Evolutionary conservation across 2,329 filamentous ascomycete species (phyloP), one percentile per base, ranked within the genome.

Genomic region (Neobulgaria alba): DNA sequence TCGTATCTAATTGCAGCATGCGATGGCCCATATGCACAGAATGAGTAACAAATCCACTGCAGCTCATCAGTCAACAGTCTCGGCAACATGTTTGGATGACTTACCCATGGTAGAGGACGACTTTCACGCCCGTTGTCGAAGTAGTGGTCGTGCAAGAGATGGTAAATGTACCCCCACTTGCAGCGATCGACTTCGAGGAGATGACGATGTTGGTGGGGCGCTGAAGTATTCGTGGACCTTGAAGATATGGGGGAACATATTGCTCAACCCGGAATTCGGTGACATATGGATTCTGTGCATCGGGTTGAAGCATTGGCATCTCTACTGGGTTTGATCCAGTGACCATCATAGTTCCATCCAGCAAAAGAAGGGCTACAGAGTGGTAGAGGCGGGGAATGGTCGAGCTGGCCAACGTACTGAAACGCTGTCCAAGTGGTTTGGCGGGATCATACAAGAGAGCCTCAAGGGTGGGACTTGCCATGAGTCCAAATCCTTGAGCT

Each of bases 211-310:
- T 60, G 3, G 62, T 66, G 3, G 76, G 73, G 34, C 74, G 66
- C 35, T 55, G 62, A 19, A 59, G 57, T 2, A 64, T 65, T 36
- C 72, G 72, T 30, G 63, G 65, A 10, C 71, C 73, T 34, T 66
- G 62, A 14, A 79, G 67, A 51, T 80, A 80, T 3, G 74, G 73
- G 30, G 76, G 76, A 19, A 71, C 73, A 55, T 75, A 79, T 40
- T 69, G 72, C 55, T 80, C 76, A 32, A 78, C 72, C 26, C 74
- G 68, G 62, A 77, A 79, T 46, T 80, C 75, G 1, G 74, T 79
- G 14, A 68, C 63, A 55, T 64, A 79, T 8, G 68, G 70, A 42
- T 71, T 58, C 39, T 64, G 52, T 0, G 63, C 57, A 39, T 64
- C 59, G 7, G 70, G 50, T 10, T 60, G 52, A 9, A 75, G 64